Evolutionary conservation across 805 yeast genomes (phyloP).

Genomic region (Saccharomycopsis sp.): DNA sequence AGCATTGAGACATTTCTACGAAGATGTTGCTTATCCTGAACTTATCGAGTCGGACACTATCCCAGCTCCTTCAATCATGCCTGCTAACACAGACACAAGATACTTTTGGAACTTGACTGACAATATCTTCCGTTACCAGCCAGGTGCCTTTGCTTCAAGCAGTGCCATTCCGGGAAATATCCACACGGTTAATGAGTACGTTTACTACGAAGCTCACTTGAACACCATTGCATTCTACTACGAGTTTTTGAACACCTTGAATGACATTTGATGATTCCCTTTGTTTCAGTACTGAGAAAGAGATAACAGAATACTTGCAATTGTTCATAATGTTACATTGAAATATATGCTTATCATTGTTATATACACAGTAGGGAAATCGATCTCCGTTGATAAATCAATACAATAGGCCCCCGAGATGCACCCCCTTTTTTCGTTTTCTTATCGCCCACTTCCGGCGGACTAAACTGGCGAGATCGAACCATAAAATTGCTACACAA

Average conservation of each 20-base stretch:
- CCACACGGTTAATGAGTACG: slow-evolving; percentile 62
- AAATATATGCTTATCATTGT: no score
- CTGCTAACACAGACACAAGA: slow-evolving; percentile 68
- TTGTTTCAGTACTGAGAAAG: no score
- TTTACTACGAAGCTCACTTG: slow-evolving; percentile 49
- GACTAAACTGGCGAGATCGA: no score
- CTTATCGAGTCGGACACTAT: slow-evolving; percentile 26
- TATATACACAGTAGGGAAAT: no score
- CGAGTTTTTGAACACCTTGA: slow-evolving; percentile 42
- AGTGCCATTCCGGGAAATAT: slow-evolving; percentile 16
- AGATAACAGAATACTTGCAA: no score
- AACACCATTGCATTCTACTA: slow-evolving; percentile 51
- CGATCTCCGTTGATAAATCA: no score
- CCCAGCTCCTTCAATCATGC: slow-evolving; percentile 50
- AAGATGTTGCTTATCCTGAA: slow-evolving; percentile 41
- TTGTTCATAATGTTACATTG: no score
- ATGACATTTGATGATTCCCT: slow-evolving; percentile 22
- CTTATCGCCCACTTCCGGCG: no score
- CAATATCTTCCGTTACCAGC: slow-evolving; percentile 56
- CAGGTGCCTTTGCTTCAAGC: slow-evolving; percentile 31
- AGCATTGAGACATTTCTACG: slow-evolving; percentile 53
- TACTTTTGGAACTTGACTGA: slow-evolving; percentile 56
- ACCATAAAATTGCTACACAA: no score
- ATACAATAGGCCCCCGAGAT: no score
- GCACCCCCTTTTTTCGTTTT: no score